These are phyloP conservation scores for Pseudogymnoascus sp. DNA, from an alignment of 2,329 filamentous ascomycete species.

Conservation along the genomic window DNA sequence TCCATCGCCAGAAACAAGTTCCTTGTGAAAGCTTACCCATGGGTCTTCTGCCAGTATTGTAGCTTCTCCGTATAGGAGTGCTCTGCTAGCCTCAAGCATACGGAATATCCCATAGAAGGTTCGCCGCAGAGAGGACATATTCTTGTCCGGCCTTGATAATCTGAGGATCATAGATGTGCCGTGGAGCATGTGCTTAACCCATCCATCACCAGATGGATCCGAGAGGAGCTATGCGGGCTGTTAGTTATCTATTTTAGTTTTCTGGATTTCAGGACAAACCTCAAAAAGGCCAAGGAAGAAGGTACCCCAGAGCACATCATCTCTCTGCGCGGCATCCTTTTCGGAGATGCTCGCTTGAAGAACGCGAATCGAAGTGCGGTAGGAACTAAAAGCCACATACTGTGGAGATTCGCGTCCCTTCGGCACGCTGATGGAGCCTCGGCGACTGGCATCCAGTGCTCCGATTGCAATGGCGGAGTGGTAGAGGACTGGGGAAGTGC, in stretches of 20 bases:
- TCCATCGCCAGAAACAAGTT: conserved; percentile 13
- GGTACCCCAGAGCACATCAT: conserved; percentile 20
- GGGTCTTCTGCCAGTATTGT: conserved; percentile 16
- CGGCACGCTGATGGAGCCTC: neutral
- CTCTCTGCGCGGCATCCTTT: conserved; percentile 9
- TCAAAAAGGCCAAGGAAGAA: conserved; percentile 23
- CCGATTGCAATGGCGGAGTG: conserved; percentile 19
- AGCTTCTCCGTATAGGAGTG: conserved; percentile 18
- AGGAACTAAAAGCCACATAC: conserved; percentile 16
- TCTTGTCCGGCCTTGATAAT: conserved; percentile 17
- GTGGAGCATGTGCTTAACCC: conserved; percentile 22
- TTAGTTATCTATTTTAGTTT: neutral
- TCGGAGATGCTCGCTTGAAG: conserved; percentile 14
- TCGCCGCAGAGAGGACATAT: conserved; percentile 15
- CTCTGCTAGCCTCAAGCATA: conserved; percentile 21
- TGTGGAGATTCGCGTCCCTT: conserved; percentile 8
- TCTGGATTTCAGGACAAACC: conserved; percentile 4
- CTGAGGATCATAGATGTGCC: conserved; percentile 22
- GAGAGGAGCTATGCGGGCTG: conserved; percentile 19
- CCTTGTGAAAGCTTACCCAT: conserved; percentile 16
- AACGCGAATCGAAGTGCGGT: conserved; percentile 15
- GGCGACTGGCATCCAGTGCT: conserved; percentile 17
- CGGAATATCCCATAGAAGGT: conserved; percentile 21
- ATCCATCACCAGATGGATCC: conserved; percentile 20
- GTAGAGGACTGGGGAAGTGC: conserved; percentile 17